A percentile compares a stretch with the other conserved stretches of the same genome.
Conservation (phyloP, 1,139 yeast genomes). For the Taphrina confusa region DNA sequence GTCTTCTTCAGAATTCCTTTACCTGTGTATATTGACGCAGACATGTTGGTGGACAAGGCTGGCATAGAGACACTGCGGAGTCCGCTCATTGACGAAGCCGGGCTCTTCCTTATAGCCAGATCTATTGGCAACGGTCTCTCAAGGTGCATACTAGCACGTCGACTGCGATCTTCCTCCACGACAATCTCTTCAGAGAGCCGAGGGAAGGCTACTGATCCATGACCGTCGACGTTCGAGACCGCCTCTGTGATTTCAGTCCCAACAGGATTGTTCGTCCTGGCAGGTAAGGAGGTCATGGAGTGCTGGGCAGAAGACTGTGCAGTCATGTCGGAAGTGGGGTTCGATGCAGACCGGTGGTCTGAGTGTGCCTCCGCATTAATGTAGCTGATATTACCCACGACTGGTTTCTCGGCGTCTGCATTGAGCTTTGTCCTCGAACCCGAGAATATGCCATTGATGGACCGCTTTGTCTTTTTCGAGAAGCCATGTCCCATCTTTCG, state of each 20-base stretch:
- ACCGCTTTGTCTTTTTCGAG: constrained; percentile 25
- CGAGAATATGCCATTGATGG: constrained; percentile 17
- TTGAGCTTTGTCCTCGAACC: constrained; percentile 15
- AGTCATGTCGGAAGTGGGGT: neutral
- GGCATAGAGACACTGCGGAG: neutral
- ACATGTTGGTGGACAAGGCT: neutral
- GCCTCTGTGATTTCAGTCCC: constrained; percentile 22
- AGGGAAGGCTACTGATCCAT: constrained; percentile 27
- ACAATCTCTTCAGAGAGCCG: constrained; percentile 20
- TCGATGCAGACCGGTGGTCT: neutral
- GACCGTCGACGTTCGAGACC: constrained; percentile 26
- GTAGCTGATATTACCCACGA: constrained; percentile 20
- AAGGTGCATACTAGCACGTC: constrained; percentile 33
- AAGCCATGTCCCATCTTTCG: constrained; percentile 33
- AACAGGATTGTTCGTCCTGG: neutral
- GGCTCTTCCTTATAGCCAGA: neutral
- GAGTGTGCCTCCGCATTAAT: constrained; percentile 16
- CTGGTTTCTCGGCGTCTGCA: neutral
- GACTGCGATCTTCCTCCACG: constrained; percentile 13
- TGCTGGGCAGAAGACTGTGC: constrained; percentile 7
- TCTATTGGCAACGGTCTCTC: constrained; percentile 29
- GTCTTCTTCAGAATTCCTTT: constrained; percentile 20
- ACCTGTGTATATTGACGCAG: neutral
- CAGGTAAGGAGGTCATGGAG: neutral
- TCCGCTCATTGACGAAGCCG: neutral